phyloP scores from a whole-genome alignment of 2,329 filamentous ascomycete genomes.

The Thermomyces lanuginosus region DNA sequence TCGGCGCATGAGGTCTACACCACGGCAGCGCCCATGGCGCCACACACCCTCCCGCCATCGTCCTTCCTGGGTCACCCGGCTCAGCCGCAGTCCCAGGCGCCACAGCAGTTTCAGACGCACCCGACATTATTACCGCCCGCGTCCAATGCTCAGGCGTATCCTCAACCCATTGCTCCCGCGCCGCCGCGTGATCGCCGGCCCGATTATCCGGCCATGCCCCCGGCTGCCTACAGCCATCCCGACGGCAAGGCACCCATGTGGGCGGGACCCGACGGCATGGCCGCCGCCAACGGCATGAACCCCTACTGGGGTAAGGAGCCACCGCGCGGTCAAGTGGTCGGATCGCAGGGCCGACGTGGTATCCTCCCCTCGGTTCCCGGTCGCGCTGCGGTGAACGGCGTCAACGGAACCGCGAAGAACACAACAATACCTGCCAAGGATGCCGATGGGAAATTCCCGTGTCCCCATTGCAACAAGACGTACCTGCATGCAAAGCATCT shows the following conservation, averaged over 20 bases:
- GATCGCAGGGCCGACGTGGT: slow-evolving; percentile 80
- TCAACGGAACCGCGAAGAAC: slow-evolving; percentile 55
- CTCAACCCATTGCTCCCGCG: slow-evolving; percentile 60
- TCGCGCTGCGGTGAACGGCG: slow-evolving; percentile 50
- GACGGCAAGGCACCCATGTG: slow-evolving; percentile 40
- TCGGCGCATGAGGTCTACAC: slow-evolving; percentile 27
- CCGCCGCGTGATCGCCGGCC: slow-evolving; percentile 36
- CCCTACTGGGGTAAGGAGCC: slow-evolving; percentile 27
- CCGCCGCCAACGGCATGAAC: slow-evolving; percentile 22
- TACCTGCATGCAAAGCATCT: slow-evolving; percentile 95
- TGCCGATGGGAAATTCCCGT: slow-evolving; percentile 94
- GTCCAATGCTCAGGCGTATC: slow-evolving; percentile 51
- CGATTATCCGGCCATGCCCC: slow-evolving; percentile 53
- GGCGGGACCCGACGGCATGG: slow-evolving; percentile 24
- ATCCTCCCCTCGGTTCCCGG: slow-evolving; percentile 85
- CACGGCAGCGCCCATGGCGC: slow-evolving; percentile 25
- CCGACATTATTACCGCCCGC: slow-evolving; percentile 48
- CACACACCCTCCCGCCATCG: slow-evolving; percentile 27
- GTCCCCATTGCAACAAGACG: slow-evolving; percentile 94
- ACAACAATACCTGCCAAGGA: slow-evolving; percentile 84
- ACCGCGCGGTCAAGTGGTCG: slow-evolving; percentile 65
- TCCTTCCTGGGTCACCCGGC: slow-evolving; percentile 27
- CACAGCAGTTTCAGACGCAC: slow-evolving; percentile 24
- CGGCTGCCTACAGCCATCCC: slow-evolving; percentile 46
- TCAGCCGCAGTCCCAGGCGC: slow-evolving; percentile 22